phyloP scores from a whole-genome alignment of 805 yeast genomes.

The Pichia phayaonensis region DNA sequence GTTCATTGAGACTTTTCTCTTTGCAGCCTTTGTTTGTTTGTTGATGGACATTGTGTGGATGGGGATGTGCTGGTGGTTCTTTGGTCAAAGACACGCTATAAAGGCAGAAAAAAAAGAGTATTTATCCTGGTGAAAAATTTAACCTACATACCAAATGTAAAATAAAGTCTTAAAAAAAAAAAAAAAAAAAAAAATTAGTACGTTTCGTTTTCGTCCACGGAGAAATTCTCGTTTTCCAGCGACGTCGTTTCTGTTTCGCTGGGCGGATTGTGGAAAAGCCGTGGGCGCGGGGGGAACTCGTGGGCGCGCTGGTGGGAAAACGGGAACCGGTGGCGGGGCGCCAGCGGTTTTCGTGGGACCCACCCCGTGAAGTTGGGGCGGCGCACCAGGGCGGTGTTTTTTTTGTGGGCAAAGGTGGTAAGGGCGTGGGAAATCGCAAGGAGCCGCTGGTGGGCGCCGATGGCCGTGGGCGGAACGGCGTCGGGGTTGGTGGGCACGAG shows the following conservation, averaged over 20 bases:
- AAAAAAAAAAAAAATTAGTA: not conserved
- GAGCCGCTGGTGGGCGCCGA: not conserved
- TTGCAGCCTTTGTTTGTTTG: conserved; percentile 49
- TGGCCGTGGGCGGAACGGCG: not conserved
- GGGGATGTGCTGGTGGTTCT: too few species aligned
- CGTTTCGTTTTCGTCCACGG: not conserved
- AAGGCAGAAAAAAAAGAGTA: too few species aligned
- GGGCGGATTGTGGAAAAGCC: not conserved
- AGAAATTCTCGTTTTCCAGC: not conserved
- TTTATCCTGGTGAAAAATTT: too few species aligned
- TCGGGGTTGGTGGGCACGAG: not conserved
- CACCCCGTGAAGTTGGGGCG: not conserved
- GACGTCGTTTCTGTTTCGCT: not conserved
- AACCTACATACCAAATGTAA: too few species aligned
- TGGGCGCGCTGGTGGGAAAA: not conserved
- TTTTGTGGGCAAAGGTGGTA: not conserved
- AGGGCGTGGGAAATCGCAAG: not conserved
- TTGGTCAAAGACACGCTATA: too few species aligned
- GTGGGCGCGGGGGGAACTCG: not conserved
- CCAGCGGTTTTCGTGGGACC: not conserved
- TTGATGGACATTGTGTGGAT: conserved; percentile 22
- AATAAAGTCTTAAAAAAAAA: not conserved
- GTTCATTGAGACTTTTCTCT: conserved; percentile 46
- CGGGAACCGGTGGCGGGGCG: not conserved
- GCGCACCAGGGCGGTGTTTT: not conserved